Conservation (phyloP, 208 protist species). For the Leishmania lainsoni region DNA sequence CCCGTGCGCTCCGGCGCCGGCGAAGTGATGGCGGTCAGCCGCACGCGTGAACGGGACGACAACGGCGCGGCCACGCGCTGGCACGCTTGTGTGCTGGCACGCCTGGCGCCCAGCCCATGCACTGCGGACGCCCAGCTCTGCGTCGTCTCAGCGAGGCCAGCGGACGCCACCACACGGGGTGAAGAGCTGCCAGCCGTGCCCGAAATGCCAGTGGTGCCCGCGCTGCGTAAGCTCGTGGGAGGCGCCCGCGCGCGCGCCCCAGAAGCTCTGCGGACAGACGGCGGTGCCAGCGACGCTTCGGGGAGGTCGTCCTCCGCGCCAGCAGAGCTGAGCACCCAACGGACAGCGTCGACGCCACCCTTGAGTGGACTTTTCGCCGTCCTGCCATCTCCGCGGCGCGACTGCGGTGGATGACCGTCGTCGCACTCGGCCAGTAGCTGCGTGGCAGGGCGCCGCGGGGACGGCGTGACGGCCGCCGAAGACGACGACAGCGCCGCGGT, state of each 20-base stretch:
- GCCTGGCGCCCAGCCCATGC: too few species aligned
- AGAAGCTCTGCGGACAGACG: background rate
- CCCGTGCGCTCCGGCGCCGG: background rate
- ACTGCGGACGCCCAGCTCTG: background rate
- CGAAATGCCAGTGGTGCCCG: background rate
- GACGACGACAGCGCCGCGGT: background rate
- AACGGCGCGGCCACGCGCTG: background rate
- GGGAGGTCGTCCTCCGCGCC: slow-evolving; percentile 3
- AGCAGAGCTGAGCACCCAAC: slow-evolving; percentile 19
- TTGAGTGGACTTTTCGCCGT: background rate
- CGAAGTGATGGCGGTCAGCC: slow-evolving; percentile 19
- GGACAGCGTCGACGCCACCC: slow-evolving; percentile 25
- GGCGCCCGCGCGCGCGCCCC: background rate
- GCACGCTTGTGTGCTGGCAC: background rate
- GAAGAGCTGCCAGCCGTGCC: background rate
- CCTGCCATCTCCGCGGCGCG: background rate
- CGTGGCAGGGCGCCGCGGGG: background rate
- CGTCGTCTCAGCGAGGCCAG: slow-evolving; percentile 11
- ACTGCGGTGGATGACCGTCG: background rate
- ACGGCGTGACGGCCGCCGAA: background rate
- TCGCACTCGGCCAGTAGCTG: background rate
- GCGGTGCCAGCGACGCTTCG: background rate
- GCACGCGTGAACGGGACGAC: slow-evolving; percentile 1
- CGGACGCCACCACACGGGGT: background rate
- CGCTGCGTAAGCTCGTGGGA: background rate